These are phyloP conservation scores for Psilocybe cyanescens DNA, from an alignment of 768 basidiomycete genomes.

Conservation along the genomic window DNA sequence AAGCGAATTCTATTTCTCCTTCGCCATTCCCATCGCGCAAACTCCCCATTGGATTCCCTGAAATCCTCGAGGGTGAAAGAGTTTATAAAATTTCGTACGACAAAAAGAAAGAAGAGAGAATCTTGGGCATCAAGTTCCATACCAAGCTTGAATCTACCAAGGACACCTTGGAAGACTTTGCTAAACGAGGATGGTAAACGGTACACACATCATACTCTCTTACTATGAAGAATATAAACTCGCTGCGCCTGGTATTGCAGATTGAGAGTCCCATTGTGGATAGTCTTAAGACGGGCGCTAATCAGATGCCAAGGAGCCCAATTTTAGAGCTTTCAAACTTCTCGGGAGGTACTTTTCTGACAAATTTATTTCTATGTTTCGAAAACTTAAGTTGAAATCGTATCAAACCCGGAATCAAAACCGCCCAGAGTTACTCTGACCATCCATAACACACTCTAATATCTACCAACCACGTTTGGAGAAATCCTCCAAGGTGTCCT, in stretches of 20 bases:
- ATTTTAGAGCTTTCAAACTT: no score
- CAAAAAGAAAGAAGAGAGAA: constrained; percentile 28
- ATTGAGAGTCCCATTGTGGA: no score
- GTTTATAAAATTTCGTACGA: constrained; percentile 27
- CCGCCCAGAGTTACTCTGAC: no score
- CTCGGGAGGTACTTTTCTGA: no score
- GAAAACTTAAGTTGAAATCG: no score
- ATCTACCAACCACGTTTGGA: constrained; percentile 33
- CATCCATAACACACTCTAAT: no score
- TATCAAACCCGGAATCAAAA: no score
- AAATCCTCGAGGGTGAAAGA: constrained; percentile 13
- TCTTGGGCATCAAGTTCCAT: constrained; percentile 35
- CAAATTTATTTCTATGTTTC: no score
- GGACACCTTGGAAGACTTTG: constrained; percentile 36
- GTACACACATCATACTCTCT: not conserved
- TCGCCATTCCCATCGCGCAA: constrained; percentile 26
- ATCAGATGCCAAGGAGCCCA: no score
- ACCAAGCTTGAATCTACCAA: constrained; percentile 31
- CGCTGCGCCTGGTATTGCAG: no score
- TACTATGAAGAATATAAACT: no score
- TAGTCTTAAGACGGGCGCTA: no score
- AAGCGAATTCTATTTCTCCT: constrained; percentile 29
- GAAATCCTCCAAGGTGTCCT: constrained; percentile 35
- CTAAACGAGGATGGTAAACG: constrained; percentile 33
- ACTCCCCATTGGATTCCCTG: constrained; percentile 32